Base-by-base conservation (phyloP, 2,329 filamentous ascomycete species). In the Fusarium luffae region DNA sequence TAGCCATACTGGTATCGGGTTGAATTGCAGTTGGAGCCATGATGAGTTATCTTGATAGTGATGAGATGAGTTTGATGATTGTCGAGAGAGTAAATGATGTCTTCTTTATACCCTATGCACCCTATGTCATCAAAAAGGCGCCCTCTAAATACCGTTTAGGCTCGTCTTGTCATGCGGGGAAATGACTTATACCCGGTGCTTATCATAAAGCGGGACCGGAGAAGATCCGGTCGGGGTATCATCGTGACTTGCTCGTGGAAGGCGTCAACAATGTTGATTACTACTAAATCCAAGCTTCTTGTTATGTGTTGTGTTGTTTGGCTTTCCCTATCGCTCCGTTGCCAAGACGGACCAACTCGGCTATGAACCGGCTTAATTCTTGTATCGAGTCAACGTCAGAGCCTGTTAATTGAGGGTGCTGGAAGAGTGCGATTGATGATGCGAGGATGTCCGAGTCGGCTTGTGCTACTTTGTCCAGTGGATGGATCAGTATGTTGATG, bases 131-230 rank as follows among this genome's bases (percentile, higher is more conserved):
- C 23, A n/a, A 13, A 43, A 52, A 23, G 30, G 67, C 67, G 67
- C 67, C 67, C 67, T 70, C 67, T 13, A 68, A 70, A 41, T 54
- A 66, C 42, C 23, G 28, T 41, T 40, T 47, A 27, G 12, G 11
- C 21, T 42, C 14, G 14, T 12, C n/a, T 11, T 18, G 23, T 23
- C 49, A 49, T 48, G 60, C 49, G 48, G 65, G 51, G 62, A 50
- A 51, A n/a, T 21, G 37, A 46, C 59, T 59, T 42, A 56, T 12
- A 43, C 8, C 4, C 1, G 10, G 11, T 28, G 51, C 52, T 65
- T 64, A 64, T 65, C 46, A 30, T 64, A 46, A 64, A 64, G 61
- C 52, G 59, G 61, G 61, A 18, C 60, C 56, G 59, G 59, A 7
- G 14, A 18, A 5, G 3, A 16, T 7, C 59, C 56, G 59, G 44